These are phyloP conservation scores for Manihot esculenta DNA, from an alignment of 441 rosid species.

Conservation along the genomic window DNA sequence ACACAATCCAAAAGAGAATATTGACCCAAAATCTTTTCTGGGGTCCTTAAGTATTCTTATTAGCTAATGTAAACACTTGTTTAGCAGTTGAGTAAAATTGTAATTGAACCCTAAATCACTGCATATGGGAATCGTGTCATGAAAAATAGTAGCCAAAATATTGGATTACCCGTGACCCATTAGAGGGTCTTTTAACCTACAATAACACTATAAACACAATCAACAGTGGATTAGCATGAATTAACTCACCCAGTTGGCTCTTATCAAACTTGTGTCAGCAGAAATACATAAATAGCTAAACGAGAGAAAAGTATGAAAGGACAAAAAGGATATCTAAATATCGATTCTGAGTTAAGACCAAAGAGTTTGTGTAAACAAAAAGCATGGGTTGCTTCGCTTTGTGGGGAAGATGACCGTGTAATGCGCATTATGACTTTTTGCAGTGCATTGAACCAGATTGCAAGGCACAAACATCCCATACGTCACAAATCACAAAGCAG, in stretches of 20 bases:
- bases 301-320: neutral
- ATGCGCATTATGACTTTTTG: constrained; percentile 2
- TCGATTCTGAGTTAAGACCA: neutral
- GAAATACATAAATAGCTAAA: neutral
- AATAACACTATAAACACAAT: neutral
- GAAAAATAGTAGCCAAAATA: neutral
- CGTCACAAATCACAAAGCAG: constrained; percentile 10
- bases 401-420: constrained; percentile 8
- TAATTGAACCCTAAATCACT: neutral
- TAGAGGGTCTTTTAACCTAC: neutral
- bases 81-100: neutral
- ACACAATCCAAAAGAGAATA: neutral
- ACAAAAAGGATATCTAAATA: neutral
- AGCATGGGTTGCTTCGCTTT: constrained; percentile 21
- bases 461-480: constrained; percentile 8
- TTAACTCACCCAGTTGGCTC: neutral
- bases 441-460: neutral
- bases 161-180: neutral
- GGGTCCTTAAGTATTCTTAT: neutral
- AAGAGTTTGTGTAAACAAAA: constrained; percentile 6
- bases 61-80: too few species aligned
- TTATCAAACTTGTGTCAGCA: neutral
- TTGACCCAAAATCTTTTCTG: neutral
- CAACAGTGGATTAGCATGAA: neutral
- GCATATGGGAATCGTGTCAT: neutral